Percentiles rank a stretch among this genome's conserved stretches.
phyloP scores from a whole-genome alignment of 2,329 filamentous ascomycete genomes.

The Trichoderma aggressivum region DNA sequence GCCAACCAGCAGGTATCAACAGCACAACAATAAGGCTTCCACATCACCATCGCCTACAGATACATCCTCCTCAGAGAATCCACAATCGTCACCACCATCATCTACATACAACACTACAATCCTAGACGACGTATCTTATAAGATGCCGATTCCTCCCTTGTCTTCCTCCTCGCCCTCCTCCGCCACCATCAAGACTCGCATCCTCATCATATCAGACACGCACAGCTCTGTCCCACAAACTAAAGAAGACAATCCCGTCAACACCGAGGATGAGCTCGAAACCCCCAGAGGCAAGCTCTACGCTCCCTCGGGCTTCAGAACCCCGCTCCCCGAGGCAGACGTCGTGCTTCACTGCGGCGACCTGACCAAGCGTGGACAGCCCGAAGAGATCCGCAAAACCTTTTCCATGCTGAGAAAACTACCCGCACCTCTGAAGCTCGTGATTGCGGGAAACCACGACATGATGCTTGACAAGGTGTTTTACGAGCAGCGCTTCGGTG shows the following conservation, averaged over 20 bases:
- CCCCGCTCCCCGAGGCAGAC: slow-evolving; percentile 39
- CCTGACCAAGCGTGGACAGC: slow-evolving; percentile 42
- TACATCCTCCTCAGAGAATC: neutral
- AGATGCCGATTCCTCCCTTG: neutral
- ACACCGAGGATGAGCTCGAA: slow-evolving; percentile 28
- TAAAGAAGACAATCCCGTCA: slow-evolving; percentile 18
- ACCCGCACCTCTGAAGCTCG: slow-evolving; percentile 49
- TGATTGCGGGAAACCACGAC: slow-evolving; percentile 56
- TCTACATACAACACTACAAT: neutral
- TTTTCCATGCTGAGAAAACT: slow-evolving; percentile 42
- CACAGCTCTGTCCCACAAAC: slow-evolving; percentile 29
- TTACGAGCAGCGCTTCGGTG: slow-evolving; percentile 17
- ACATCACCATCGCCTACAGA: neutral
- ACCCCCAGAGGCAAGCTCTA: slow-evolving; percentile 14
- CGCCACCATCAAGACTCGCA: slow-evolving; percentile 32
- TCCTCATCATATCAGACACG: slow-evolving; percentile 41
- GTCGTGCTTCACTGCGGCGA: slow-evolving; percentile 53
- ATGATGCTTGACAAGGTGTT: slow-evolving; percentile 37
- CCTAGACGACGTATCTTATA: neutral
- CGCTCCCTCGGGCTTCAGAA: slow-evolving; percentile 30
- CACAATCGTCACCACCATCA: too few species aligned
- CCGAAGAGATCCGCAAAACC: slow-evolving; percentile 40
- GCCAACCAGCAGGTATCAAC: neutral
- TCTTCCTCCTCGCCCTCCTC: neutral
- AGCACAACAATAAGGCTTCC: neutral